Evolutionary conservation across 768 basidiomycete genomes (phyloP), one percentile per base, ranked within the genome.

Genomic region (Rhizopogon vulgaris): DNA sequence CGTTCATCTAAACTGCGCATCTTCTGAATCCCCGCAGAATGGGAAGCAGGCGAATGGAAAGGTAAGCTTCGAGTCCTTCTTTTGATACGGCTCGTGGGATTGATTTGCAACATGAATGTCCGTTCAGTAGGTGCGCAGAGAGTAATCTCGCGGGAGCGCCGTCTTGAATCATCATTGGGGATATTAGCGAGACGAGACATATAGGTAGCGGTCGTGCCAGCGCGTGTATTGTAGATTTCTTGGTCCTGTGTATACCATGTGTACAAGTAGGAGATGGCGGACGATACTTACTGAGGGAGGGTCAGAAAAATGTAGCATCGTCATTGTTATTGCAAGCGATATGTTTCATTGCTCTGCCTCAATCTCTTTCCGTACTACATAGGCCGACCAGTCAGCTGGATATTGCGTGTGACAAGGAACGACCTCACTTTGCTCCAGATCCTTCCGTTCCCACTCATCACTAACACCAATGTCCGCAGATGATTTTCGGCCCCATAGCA

Each of bases 401-500:
- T 15, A 12, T 11, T 0, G 36, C 10, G 14, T 27, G 3, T 38
- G 30, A 38, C 10, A 42, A 36, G 24, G 25, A 41, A 27, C 17
- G 5, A 67, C 71, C 32, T 36, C 52, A 79, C 78, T 53, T 50
- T 65, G 67, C 48, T 70, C 72, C 50, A 73, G 52, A 54, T 71
- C 73, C 54, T 62, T 62, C 58, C 66, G 62, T 28, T 73, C 69
- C 71, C 69, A 73, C 48, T 69, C 60, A 38, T 71, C 63, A 68
- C 58, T 54, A 25, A 42, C 49, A 15, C 53, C 50, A 36, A n/a
- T 41, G 6, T 53, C 56, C 9, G 17, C 45, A n/a, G 34, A 9
- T 4, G 47, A 4, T 53, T 63, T 72, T 70, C 56, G 64, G 56
- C 54, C 82, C 78, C 48, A 76, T 46, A 82, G 63, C 4, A 79